Evolutionary conservation across 2,329 filamentous ascomycete species (phyloP).

Genomic region (Neospermospora avenae): DNA sequence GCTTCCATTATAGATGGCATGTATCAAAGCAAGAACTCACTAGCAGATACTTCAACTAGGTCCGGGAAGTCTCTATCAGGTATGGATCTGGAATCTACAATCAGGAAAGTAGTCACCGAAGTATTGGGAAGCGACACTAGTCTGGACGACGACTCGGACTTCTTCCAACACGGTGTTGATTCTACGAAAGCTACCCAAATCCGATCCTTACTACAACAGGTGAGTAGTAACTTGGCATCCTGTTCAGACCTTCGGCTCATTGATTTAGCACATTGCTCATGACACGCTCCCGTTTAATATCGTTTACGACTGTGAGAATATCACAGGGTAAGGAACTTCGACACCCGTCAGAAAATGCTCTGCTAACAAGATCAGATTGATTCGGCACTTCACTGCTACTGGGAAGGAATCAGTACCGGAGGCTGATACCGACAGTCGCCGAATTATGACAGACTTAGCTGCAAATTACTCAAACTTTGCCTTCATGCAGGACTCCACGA

Average conservation of each 20-base stretch:
- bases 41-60: neutral
- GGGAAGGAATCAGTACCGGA: neutral
- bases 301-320: constrained; percentile 56
- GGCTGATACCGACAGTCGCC: neutral
- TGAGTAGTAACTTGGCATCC: neutral
- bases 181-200: constrained; percentile 39
- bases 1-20: constrained; percentile 43
- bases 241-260: neutral
- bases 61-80: neutral
- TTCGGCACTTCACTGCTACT: constrained; percentile 7
- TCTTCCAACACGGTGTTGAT: constrained; percentile 58
- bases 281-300: constrained; percentile 52
- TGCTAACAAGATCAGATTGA: constrained; percentile 27
- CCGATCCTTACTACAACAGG: constrained; percentile 16
- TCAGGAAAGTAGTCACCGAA: constrained; percentile 36
- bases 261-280: constrained; percentile 36
- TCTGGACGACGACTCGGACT: constrained; percentile 41
- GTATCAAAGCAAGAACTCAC: constrained; percentile 36
- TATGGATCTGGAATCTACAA: constrained; percentile 8
- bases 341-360: neutral
- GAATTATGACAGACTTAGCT: constrained; percentile 43
- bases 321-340: constrained; percentile 34
- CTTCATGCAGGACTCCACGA: neutral
- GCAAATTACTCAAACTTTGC: constrained; percentile 43
- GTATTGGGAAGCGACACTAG: constrained; percentile 33